phyloP scores from a whole-genome alignment of 1,284 basidiomycete genomes.

The Sporisorium reilianum region DNA sequence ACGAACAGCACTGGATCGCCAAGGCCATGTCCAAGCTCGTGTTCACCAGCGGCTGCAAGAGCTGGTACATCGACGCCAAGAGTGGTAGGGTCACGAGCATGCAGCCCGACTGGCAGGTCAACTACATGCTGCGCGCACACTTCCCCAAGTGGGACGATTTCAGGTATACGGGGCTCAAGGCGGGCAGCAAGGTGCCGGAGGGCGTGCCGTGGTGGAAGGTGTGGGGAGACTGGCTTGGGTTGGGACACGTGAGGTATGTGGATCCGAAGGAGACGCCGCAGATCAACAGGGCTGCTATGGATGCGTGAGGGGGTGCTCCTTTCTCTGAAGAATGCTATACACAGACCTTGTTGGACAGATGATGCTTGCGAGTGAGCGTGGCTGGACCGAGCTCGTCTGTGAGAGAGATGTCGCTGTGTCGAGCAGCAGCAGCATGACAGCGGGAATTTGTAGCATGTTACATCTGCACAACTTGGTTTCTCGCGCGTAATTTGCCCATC shows the following conservation, averaged over 20 bases:
- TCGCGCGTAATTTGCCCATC: neutral
- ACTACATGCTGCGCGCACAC: slow-evolving; percentile 43
- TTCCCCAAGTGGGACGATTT: slow-evolving; percentile 63
- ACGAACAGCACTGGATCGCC: slow-evolving; percentile 65
- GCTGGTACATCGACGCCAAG: slow-evolving; percentile 63
- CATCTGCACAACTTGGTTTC: neutral
- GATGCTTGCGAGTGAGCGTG: neutral
- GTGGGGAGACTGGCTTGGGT: slow-evolving; percentile 45
- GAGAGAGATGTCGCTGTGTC: neutral
- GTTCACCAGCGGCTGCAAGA: slow-evolving; percentile 55
- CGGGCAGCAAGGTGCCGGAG: slow-evolving; percentile 21
- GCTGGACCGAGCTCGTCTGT: neutral
- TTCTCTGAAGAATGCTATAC: too few species aligned
- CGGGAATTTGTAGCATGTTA: too few species aligned
- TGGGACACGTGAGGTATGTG: slow-evolving; percentile 54
- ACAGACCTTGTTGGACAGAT: too few species aligned
- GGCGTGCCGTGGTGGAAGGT: slow-evolving; percentile 51
- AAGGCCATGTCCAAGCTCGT: slow-evolving; percentile 58
- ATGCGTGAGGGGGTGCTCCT: slow-evolving; percentile 21
- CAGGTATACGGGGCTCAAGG: slow-evolving; percentile 48
- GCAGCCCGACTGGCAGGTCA: slow-evolving; percentile 65
- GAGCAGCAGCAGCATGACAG: neutral
- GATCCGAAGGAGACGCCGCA: slow-evolving; percentile 51
- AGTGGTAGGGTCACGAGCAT: slow-evolving; percentile 59
- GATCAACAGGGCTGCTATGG: slow-evolving; percentile 56